phyloP scores from a whole-genome alignment of 1,284 basidiomycete species.

The Lentinula novae-zelandiae region DNA sequence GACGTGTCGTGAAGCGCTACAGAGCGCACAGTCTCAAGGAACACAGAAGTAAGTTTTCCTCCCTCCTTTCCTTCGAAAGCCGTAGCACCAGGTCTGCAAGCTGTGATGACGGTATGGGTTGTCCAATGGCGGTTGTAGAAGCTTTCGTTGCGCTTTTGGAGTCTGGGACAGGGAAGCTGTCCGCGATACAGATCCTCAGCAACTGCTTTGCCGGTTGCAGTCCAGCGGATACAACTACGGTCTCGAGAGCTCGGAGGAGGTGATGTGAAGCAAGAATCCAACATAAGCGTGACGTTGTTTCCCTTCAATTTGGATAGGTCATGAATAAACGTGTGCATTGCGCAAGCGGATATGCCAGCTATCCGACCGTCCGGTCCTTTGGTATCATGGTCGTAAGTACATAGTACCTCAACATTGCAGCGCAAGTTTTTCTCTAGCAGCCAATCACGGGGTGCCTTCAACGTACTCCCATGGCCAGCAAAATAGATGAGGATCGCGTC shows the following conservation, averaged over 20 bases:
- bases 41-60: slow-evolving; percentile 52
- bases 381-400: slow-evolving; percentile 60
- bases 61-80: slow-evolving; percentile 59
- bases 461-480: slow-evolving; percentile 60
- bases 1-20: slow-evolving; percentile 49
- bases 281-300: slow-evolving; percentile 61
- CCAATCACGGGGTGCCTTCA: slow-evolving; percentile 55
- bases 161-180: slow-evolving; percentile 41
- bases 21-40: slow-evolving; percentile 43
- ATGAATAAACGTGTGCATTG: slow-evolving; percentile 52
- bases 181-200: slow-evolving; percentile 49
- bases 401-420: slow-evolving; percentile 52
- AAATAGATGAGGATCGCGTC: slow-evolving; percentile 67
- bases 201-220: slow-evolving; percentile 45
- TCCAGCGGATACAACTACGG: slow-evolving; percentile 49
- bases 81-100: slow-evolving; percentile 46
- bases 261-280: slow-evolving; percentile 62
- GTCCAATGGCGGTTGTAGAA: slow-evolving; percentile 41
- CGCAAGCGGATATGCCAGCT: slow-evolving; percentile 63
- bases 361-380: slow-evolving; percentile 42
- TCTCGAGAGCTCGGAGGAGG: slow-evolving; percentile 33
- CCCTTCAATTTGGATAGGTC: slow-evolving; percentile 56
- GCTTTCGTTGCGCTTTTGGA: slow-evolving; percentile 32
- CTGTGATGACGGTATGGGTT: slow-evolving; percentile 52
- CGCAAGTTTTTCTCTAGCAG: slow-evolving; percentile 32